Evolutionary conservation across 1,284 basidiomycete genomes (phyloP), one percentile per base, ranked within the genome.

Genomic region (Neonothopanus nambi): DNA sequence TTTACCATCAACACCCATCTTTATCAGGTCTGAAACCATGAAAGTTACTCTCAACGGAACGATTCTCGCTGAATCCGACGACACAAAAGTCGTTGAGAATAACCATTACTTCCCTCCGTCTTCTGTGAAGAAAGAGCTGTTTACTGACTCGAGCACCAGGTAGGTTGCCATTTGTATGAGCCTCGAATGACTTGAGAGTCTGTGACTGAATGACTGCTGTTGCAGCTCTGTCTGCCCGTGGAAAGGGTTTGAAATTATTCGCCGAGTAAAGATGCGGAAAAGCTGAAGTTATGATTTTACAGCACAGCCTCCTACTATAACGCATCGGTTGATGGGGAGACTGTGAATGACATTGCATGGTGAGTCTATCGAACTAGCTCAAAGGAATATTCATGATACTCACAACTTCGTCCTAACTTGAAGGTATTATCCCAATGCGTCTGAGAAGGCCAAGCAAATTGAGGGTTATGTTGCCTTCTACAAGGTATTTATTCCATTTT

Each of bases 91-190:
- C 5, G 74, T 87, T 48, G 85, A 88, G 62, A 76, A 75, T 7
- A 87, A 85, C 60, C 80, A 86, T 58, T 88, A 89, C 67, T 88
- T 88, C 63, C 84, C 87, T 3, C 79, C 80, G 0, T 64, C 70
- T 4, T 70, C 77, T 5, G 70, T 88, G 18, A 72, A 74, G 37
- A 71, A 63, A 28, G 65, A 66, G 1, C 54, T 73, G 7, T 73
- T 87, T 55, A 72, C 57, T 7, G 62, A 70, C 21, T 87, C 86
- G 1, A 59, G 67, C 37, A 86, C 82, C 0, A 73, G 69, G 78
- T 84, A 61, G 60, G 72, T 60, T 5, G 38, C 6, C 37, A 11
- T 30, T 36, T 9, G 26, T n/a, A n/a, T n/a, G 18, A n/a, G n/a
- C n/a, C n/a, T n/a, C n/a, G 18, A 35, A n/a, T 26, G 36, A 12